These are phyloP conservation scores for Malus fusca DNA, from an alignment of 306 rosid genomes.

Conservation along the genomic window DNA sequence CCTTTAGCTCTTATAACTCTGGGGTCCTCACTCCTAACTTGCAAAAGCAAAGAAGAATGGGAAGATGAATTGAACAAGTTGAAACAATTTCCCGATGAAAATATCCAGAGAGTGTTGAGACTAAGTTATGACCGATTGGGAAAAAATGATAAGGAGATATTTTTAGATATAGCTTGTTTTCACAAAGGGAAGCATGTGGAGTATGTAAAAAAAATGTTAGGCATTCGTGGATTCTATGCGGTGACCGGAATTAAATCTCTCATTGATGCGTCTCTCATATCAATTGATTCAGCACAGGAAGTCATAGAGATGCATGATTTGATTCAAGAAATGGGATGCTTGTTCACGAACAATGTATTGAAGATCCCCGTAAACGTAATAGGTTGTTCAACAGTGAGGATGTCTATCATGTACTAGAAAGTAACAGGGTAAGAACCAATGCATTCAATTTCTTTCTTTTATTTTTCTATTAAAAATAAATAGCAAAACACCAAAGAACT, in stretches of 20 bases:
- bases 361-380: too few species aligned
- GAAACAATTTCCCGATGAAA: not conserved
- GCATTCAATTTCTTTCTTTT: too few species aligned
- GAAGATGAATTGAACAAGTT: not conserved
- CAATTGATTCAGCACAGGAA: not conserved
- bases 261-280: not conserved
- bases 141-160: not conserved
- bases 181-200: not conserved
- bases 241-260: fast-evolving
- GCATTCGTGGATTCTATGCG: not conserved
- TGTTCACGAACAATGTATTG: not conserved
- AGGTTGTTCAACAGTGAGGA: too few species aligned
- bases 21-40: not conserved
- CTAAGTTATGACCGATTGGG: not conserved
- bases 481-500: too few species aligned
- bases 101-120: not conserved
- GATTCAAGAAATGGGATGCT: not conserved
- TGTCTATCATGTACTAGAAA: too few species aligned
- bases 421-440: too few species aligned
- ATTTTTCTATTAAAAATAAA: too few species aligned
- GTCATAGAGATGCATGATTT: not conserved
- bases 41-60: not conserved
- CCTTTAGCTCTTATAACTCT: not conserved
- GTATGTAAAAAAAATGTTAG: not conserved
- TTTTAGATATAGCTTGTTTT: too few species aligned